Evolutionary conservation across 257 asterid genomes (phyloP).

Genomic region (Ilex asprella): DNA sequence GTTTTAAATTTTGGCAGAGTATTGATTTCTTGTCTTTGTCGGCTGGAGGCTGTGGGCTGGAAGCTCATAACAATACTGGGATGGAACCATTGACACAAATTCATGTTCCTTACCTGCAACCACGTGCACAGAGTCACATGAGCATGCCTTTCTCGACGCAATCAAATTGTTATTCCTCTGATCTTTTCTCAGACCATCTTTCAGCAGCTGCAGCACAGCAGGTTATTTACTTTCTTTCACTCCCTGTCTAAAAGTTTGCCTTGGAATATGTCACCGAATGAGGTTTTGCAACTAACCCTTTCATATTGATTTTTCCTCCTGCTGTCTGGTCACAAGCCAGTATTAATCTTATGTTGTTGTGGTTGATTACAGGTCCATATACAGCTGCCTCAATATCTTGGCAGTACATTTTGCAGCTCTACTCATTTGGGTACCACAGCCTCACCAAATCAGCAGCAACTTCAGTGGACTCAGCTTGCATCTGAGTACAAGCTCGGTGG

Average conservation of each 20-base stretch:
- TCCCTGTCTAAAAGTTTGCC: not conserved
- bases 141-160: constrained; percentile 29
- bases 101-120: constrained; percentile 23
- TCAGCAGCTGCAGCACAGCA: constrained; percentile 42
- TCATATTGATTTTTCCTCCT: not conserved
- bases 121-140: constrained; percentile 24
- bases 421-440: constrained; percentile 15
- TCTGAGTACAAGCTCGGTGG: constrained; percentile 26
- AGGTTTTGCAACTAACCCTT: not conserved
- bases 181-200: constrained; percentile 25
- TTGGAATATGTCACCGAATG: not conserved
- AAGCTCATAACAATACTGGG: constrained; percentile 15
- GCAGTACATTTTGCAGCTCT: constrained; percentile 17
- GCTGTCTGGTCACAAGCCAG: no score
- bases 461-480: constrained; percentile 28
- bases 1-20: constrained; percentile 28
- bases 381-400: constrained; percentile 33
- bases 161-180: constrained; percentile 38
- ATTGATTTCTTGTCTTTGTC: constrained; percentile 39
- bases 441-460: constrained; percentile 22
- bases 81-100: constrained; percentile 19
- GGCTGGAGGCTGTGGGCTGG: constrained; percentile 22
- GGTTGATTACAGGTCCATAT: constrained; percentile 29
- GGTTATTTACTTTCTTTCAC: constrained; percentile 27
- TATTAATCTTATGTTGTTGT: not conserved